Percentiles rank a stretch among this genome's conserved stretches.
Conservation (phyloP, 257 asterid genomes). For the Nicotiana attenuata region DNA sequence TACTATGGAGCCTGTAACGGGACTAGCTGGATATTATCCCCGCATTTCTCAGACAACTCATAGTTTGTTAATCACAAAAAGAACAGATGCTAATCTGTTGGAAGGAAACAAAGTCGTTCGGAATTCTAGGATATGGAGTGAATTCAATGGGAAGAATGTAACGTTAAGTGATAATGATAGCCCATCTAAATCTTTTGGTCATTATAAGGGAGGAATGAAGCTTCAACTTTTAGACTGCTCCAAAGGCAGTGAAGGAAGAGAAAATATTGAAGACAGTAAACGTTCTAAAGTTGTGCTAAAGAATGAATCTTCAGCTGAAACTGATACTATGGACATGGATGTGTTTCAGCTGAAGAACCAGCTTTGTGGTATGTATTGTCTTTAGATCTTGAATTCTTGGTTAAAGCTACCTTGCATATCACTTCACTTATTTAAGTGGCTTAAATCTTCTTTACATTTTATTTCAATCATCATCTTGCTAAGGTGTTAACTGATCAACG, state of each 20-base stretch:
- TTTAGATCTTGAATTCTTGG: not conserved
- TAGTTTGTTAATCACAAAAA: slow-evolving; percentile 34
- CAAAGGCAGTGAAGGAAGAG: slow-evolving; percentile 35
- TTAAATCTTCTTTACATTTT: not conserved
- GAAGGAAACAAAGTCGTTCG: slow-evolving; percentile 26
- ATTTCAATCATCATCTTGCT: not conserved
- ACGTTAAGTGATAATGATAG: slow-evolving; percentile 18
- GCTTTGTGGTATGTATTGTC: slow-evolving; percentile 28
- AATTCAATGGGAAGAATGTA: slow-evolving; percentile 22
- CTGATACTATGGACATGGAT: slow-evolving; percentile 53
- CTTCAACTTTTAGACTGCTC: slow-evolving; percentile 38
- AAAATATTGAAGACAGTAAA: slow-evolving; percentile 19
- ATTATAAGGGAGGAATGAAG: slow-evolving; percentile 31
- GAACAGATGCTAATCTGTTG: slow-evolving; percentile 27
- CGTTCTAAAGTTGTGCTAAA: slow-evolving; percentile 24
- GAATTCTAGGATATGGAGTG: slow-evolving; percentile 15
- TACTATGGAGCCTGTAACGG: slow-evolving; percentile 32
- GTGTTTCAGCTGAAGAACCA: slow-evolving; percentile 29
- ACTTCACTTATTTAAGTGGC: not conserved
- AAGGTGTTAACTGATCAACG: not conserved
- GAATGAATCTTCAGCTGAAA: slow-evolving; percentile 78
- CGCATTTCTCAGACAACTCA: slow-evolving; percentile 50
- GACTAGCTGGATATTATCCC: slow-evolving; percentile 28
- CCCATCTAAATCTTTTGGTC: slow-evolving; percentile 27
- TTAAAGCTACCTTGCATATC: not conserved